Evolutionary conservation across 257 asterid genomes (phyloP).

Genomic region (Ocimum tenuiflorum): DNA sequence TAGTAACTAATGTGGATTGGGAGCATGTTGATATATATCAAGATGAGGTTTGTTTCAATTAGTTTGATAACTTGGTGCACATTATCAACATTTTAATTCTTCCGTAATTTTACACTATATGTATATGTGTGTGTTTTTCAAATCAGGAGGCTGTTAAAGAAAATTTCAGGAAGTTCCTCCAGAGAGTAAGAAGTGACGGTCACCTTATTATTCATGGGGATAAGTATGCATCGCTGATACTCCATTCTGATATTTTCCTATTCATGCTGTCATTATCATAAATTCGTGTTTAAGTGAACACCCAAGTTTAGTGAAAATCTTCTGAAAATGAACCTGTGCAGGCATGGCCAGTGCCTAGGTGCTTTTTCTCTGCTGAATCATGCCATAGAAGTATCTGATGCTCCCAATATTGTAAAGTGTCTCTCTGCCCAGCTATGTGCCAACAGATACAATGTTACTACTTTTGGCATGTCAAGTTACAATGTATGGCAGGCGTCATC

Average conservation of each 20-base stretch:
- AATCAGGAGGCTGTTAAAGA: constrained; percentile 28
- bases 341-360: constrained; percentile 16
- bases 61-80: background rate
- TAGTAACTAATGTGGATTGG: constrained; percentile 36
- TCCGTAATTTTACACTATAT: constrained; percentile 5
- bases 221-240: constrained; percentile 14
- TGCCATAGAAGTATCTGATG: background rate
- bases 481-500: constrained; percentile 34
- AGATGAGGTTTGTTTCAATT: constrained; percentile 23
- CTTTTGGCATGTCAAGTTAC: constrained; percentile 30
- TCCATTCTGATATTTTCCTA: background rate
- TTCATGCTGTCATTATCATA: constrained; percentile 2
- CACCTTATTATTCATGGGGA: constrained; percentile 36
- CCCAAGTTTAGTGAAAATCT: background rate
- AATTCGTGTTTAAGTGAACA: background rate
- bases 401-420: constrained; percentile 2
- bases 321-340: background rate
- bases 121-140: background rate
- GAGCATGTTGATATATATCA: constrained; percentile 37
- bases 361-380: constrained; percentile 25
- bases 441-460: constrained; percentile 24
- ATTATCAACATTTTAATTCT: background rate
- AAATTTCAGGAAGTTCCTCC: constrained; percentile 26
- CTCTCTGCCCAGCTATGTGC: constrained; percentile 12
- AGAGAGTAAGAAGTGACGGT: constrained; percentile 24